Evolutionary conservation across 2,329 filamentous ascomycete genomes (phyloP), one percentile per base, ranked within the genome.

Genomic region (Xylaria sp.): DNA sequence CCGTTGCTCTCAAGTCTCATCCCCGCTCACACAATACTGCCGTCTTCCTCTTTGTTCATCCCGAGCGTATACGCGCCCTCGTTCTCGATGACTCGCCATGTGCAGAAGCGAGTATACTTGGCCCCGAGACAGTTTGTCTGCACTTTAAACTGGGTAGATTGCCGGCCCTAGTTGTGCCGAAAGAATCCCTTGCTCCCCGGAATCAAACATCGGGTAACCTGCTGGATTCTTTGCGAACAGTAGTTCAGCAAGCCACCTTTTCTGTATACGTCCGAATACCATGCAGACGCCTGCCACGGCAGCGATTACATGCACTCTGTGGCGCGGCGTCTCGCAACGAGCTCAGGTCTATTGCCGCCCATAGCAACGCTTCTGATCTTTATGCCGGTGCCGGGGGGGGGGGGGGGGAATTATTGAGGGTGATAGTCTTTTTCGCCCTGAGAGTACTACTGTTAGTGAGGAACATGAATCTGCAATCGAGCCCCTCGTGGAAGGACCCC

Each of bases 41-140:
- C 31, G 51, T 72, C 55, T 72, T 66, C 36, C 58, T 72, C 36
- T 70, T 70, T 33, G 15, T 72, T 43, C 64, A 70, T 41, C 70
- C 70, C 13, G 70, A 72, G 55, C 70, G 70, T 55, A 68, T 72
- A 56, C 62, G 56, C 31, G 12, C 59, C 18, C 48, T 72, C 36
- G 33, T 52, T 58, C 64, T 72, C 36, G 65, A 72, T 28, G 67
- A 70, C n/a, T 59, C 67, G 18, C 68, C 67, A 28, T 58, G 58
- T 56, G 28, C 55, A 54, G 57, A 66, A 66, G 62, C 65, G 28
- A 58, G 46, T 36, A 55, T 2, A 25, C 51, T 72, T 20, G 67
- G 70, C 31, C 39, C 67, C 20, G 67, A 72, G 63, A 65, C 62
- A 18, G 61, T 68, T 20, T 43, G 67, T 62, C 62, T 72, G 36